Evolutionary conservation across 495 filamentous ascomycete species (phyloP), one percentile per base, ranked within the genome.

Genomic region (Glonium stellatum): DNA sequence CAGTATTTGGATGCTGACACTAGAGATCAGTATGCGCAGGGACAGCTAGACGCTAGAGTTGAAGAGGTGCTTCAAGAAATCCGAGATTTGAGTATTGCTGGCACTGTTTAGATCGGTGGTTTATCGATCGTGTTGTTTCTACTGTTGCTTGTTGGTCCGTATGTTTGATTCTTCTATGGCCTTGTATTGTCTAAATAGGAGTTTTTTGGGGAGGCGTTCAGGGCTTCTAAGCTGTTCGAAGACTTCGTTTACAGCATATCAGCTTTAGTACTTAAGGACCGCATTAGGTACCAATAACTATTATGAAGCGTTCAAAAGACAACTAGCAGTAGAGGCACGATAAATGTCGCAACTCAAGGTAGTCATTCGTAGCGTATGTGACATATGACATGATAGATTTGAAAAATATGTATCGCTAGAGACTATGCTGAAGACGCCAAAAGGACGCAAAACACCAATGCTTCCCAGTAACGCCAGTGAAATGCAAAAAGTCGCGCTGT

Each of bases 51-150:
- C 73, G 88, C 82, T 62, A 76, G 89, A 63, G 93, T 98, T 39
- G 93, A 98, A 77, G 87, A 97, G 76, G 93, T 97, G 58, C 67
- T 98, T 73, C 91, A 97, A 71, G 90, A 97, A 78, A 97, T 98
- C 74, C 79, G 93, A 67, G 92, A 96, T 73, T 73, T 98, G 75
- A 97, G 91, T 75, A 97, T 98, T 80, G 86, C 87, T 25, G 87
- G 87, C 50, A 86, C 84, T 49, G 84, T 87, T 49, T 85, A 67
- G 74, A 35, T 37, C 12, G 19, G 35, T 23, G 49, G 48, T 27
- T 22, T 58, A 31, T 2, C 6, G 27, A 31, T 31, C 3, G 27
- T 2, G 2, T 2, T 31, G 27, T 31, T 31, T 31, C 2, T 6
- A 9, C 34, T 10, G 22, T 18, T 25, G 54, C 25, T 47, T 18